phyloP scores from a whole-genome alignment of 441 rosid genomes.

The Arabidopsis hybrid region DNA sequence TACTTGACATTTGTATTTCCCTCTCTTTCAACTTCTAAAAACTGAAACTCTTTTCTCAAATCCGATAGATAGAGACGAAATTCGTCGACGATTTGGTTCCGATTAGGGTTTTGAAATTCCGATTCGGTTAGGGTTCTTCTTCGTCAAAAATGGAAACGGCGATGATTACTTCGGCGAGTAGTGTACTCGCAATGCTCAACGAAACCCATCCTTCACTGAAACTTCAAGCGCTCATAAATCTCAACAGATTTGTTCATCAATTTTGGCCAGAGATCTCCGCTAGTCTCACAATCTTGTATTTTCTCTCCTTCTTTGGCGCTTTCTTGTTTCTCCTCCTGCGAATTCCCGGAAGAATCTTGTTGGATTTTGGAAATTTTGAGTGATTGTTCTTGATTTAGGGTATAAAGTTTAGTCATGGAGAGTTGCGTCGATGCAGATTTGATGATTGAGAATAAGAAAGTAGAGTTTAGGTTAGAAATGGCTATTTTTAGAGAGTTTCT shows the following conservation, averaged over 20 bases:
- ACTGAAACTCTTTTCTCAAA: background rate
- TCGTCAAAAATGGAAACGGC: conserved; percentile 52
- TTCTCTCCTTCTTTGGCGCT: background rate
- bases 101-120: conserved; percentile 21
- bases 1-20: no score
- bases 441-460: background rate
- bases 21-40: no score
- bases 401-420: background rate
- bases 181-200: conserved; percentile 80
- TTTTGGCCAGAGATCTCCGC: conserved; percentile 96
- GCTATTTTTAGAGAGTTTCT: background rate
- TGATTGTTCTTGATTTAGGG: background rate
- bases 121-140: background rate
- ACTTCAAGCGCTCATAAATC: conserved; percentile 77
- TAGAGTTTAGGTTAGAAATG: background rate
- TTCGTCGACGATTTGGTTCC: background rate
- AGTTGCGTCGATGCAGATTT: background rate
- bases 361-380: background rate
- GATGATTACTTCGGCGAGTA: conserved; percentile 87
- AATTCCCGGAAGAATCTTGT: background rate
- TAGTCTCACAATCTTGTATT: conserved; percentile 78
- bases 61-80: background rate
- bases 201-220: conserved; percentile 74
- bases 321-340: background rate
- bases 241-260: conserved; percentile 78